Evolutionary conservation across 2,329 filamentous ascomycete species (phyloP), one percentile per base, ranked within the genome.

Genomic region (Calonectria multiphialidica): DNA sequence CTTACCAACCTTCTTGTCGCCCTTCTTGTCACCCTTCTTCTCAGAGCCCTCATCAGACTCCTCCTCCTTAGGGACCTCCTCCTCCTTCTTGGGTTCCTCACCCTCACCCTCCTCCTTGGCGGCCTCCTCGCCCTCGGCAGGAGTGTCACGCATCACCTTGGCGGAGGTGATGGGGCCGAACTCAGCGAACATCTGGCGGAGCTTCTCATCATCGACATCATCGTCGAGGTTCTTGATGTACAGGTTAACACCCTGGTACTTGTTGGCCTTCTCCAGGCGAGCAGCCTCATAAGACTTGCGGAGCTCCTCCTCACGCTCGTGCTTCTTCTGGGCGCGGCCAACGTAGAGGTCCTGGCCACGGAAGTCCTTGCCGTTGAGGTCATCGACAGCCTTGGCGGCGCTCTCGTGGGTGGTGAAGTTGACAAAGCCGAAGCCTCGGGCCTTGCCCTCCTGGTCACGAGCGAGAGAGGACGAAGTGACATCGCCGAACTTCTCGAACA

Each of bases 141-240:
- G 82, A 66, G 90, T 91, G 81, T 99, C 97, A 80, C 97, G 95
- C 97, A 99, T 99, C 80, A 99, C 96, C 92, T 98, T 98, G 81
- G 97, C 96, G 44, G 97, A 98, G 73, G 97, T 99, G 86, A 99
- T 98, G 80, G 94, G 95, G 75, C 97, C 97, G 81, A 94, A 98
- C 78, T 95, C 90, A 82, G 93, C 88, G 86, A 99, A 99, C 84
- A 98, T 93, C 81, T 96, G 93, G 81, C 97, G 95, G 75, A 99
- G 92, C 91, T 98, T 98, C 82, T 99, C 97, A 80, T 99, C 97
- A 82, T 99, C 97, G 78, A 99, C 92, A 73, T 98, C 97, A 79
- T 99, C 97, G 77, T 95, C 94, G 73, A 99, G 89, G 87, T 99
- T 99, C 93, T 99, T 99, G 88, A 99, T 97, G 89, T 99, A 99